Base-by-base conservation (phyloP, 805 yeast species). In the Candida nitratophila region DNA sequence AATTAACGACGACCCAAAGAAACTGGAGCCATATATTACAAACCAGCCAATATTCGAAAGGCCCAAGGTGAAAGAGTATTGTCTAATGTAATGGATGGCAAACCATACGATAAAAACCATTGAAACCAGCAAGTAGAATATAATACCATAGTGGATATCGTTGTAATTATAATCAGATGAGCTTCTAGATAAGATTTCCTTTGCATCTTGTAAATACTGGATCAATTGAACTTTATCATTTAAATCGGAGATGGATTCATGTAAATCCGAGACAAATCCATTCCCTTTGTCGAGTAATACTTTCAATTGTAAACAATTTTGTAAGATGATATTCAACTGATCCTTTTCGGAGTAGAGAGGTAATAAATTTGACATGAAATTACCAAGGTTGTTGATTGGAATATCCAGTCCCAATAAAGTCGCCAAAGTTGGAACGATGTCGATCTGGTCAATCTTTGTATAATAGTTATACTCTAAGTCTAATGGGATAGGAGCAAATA, bases 1-100 rank as follows among this genome's bases (percentile, higher is more conserved):
- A 16, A 93, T 84, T 45, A 90, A 70, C 24, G 96, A 90, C 47
- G 95, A 87, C 11, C 90, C 96, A 65, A 90, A 87, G 50, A 83
- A 72, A 0, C 86, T 71, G 0, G 69, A 32, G 3, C 82, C 74
- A 43, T 81, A 71, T 0, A 68, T 12, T 16, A 57, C 44, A 45
- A 55, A 57, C 39, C 34, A 71, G 37, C 17, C 66, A 39, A 52
- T 56, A 56, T 44, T 60, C 27, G 55, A 54, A 11, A 47, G 50
- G 5, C 45, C 54, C 4, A 51, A 26, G 46, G 43, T 29, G 42
- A 52, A 42, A 40, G 37, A 21, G 29, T 39, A n/a, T 38, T 46
- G 32, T 19, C 49, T 51, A 39, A 35, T 30, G 14, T 43, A 42
- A 11, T 51, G 43, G 4, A 22, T 3, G 16, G 57, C 39, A 43